Base-by-base conservation (phyloP, 129 eudicot species). In the Artemisia annua region DNA sequence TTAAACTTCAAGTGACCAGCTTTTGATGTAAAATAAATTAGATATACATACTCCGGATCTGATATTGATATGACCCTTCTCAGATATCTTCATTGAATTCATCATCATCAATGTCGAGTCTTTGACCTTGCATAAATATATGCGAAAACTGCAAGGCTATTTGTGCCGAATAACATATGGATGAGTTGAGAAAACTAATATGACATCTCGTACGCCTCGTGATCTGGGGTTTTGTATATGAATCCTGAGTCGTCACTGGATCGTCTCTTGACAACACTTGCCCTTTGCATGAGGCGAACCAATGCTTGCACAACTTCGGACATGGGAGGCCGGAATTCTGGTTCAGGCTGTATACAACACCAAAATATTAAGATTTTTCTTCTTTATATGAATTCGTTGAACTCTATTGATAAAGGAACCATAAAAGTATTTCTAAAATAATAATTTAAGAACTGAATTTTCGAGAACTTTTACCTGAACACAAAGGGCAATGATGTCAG, bases 221-320 rank as follows among this genome's bases (percentile, higher is more conserved):
- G 89, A 74, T 93, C 95, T 4, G 95, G 90, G 15, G 88, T 84
- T 79, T 72, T 85, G 87, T 79, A 87, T 72, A 85, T 75, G 44
- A 87, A 93, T 56, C 95, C 85, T 2, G 95, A 84, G 32, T 93
- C 97, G 52, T 93, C 97, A 63, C 92, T 85, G 11, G 96, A 73
- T 50, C 96, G 79, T 74, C 96, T 89, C 49, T 82, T 87, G 17
- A 85, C 86, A 48, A 79, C 89, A 66, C 95, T 90, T 48, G 97
- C 98, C 75, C 98, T 77, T 72, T 93, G 98, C 89, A 89, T 83
- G 30, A 93, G 75, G 44, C 92, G 88, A 46, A 89, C 98, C 77
- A 93, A 79, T 61, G 98, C 97, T 81, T 93, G 98, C 76, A 93
- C 98, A 2, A 93, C 98, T 81, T 93, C 98, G 32, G 98, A 90